phyloP scores from a whole-genome alignment of 169 alveolate genomes.

The Cryptosporidium sp. region DNA sequence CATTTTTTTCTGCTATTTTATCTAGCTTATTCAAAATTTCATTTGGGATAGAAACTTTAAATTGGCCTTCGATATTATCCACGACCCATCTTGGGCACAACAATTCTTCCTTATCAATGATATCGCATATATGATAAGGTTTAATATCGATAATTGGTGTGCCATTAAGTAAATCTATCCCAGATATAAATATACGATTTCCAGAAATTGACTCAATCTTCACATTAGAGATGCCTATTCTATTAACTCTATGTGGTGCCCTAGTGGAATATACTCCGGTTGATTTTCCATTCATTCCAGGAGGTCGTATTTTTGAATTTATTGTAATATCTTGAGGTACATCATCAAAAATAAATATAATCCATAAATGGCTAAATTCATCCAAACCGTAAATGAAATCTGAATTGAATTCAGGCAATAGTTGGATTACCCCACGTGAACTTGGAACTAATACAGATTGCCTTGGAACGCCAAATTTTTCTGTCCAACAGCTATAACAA shows the following conservation, averaged over 20 bases:
- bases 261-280: slow-evolving; percentile 88
- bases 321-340: slow-evolving; percentile 21
- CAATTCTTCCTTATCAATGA: background rate
- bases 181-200: slow-evolving; percentile 82
- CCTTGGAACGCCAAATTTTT: slow-evolving; percentile 83
- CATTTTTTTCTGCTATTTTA: background rate
- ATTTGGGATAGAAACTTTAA: slow-evolving; percentile 26
- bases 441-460: slow-evolving; percentile 75
- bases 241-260: slow-evolving; percentile 88
- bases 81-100: slow-evolving; percentile 11
- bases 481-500: slow-evolving; percentile 79
- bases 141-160: slow-evolving; percentile 88
- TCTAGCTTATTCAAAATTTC: background rate
- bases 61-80: background rate
- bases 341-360: slow-evolving; percentile 83
- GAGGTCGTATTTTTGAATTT: background rate
- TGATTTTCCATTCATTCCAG: slow-evolving; percentile 51
- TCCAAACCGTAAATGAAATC: slow-evolving; percentile 84
- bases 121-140: slow-evolving; percentile 83
- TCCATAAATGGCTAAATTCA: slow-evolving; percentile 84
- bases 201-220: slow-evolving; percentile 82
- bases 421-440: slow-evolving; percentile 80
- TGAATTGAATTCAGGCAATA: slow-evolving; percentile 76
- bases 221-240: slow-evolving; percentile 86
- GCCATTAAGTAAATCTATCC: slow-evolving; percentile 85